Conservation (phyloP, 2,329 filamentous ascomycete genomes). For the Orbilia quercus region DNA sequence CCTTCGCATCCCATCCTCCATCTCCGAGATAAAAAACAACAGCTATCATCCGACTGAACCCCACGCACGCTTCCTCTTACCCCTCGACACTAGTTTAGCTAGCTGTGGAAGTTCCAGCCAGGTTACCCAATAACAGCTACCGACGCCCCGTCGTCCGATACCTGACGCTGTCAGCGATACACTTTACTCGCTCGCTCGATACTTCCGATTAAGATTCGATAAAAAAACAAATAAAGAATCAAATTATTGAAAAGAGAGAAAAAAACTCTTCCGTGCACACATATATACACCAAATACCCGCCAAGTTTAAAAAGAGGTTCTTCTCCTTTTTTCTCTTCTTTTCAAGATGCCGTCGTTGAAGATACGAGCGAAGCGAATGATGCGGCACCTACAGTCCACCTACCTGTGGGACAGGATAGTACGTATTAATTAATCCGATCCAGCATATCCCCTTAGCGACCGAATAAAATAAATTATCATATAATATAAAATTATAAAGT, state of each 20-base stretch:
- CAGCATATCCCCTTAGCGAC: not conserved
- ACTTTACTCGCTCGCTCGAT: slow-evolving; percentile 26
- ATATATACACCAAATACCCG: slow-evolving; percentile 15
- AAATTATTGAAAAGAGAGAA: slow-evolving; percentile 20
- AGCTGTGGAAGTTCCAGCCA: slow-evolving; percentile 48
- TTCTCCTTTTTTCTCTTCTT: slow-evolving; percentile 22
- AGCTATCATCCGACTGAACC: slow-evolving; percentile 43
- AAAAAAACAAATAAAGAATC: slow-evolving; percentile 17
- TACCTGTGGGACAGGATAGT: slow-evolving; percentile 57
- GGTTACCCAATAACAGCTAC: slow-evolving; percentile 38
- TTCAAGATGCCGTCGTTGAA: slow-evolving; percentile 43
- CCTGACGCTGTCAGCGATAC: slow-evolving; percentile 23
- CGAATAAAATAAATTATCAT: no score
- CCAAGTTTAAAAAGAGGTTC: slow-evolving; percentile 29
- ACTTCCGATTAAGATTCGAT: slow-evolving; percentile 6
- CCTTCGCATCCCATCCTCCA: slow-evolving; percentile 4
- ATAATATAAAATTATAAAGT: not conserved
- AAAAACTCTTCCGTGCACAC: slow-evolving; percentile 11
- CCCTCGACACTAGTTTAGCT: slow-evolving; percentile 36
- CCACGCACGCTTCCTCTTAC: slow-evolving; percentile 6
- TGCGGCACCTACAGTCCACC: slow-evolving; percentile 55
- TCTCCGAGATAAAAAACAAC: not conserved
- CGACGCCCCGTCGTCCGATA: slow-evolving; percentile 38
- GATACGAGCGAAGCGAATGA: slow-evolving; percentile 49
- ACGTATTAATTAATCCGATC: slow-evolving; percentile 11